Percentiles rank a stretch among this genome's conserved stretches.
phyloP scores from a whole-genome alignment of 2,329 filamentous ascomycete species.

The Proliferodiscus dingleyae region DNA sequence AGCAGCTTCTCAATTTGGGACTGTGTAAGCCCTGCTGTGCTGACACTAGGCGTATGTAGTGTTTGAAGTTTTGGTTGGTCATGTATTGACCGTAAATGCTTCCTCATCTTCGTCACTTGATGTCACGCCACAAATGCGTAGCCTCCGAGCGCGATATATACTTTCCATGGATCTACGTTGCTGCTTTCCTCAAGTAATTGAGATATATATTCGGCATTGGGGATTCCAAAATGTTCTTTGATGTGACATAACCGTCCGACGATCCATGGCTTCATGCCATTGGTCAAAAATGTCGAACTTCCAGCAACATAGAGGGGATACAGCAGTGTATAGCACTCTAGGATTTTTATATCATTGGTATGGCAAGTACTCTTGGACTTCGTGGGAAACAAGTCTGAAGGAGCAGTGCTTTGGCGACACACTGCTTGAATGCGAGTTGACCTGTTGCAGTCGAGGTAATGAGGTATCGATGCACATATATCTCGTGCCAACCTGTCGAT shows the following conservation, averaged over 20 bases:
- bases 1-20: too few relatives aligned
- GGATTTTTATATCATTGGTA: neutral
- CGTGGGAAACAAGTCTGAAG: neutral
- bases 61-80: too few relatives aligned
- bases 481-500: neutral
- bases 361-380: neutral
- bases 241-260: neutral
- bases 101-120: too few relatives aligned
- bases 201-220: neutral
- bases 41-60: too few relatives aligned
- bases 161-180: slow-evolving; percentile 4
- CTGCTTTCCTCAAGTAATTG: slow-evolving; percentile 5
- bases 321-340: neutral
- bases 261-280: neutral
- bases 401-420: too few relatives aligned
- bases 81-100: too few relatives aligned
- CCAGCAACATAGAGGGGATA: slow-evolving; percentile 1
- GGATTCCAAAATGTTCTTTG: neutral
- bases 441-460: neutral
- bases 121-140: slow-evolving; percentile 14
- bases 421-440: neutral
- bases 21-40: too few relatives aligned
- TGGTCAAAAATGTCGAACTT: neutral
- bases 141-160: slow-evolving; percentile 16
- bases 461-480: slow-evolving; percentile 1